These are phyloP conservation scores for Xylaria flabelliformis DNA, from an alignment of 495 filamentous ascomycete genomes.

Conservation along the genomic window DNA sequence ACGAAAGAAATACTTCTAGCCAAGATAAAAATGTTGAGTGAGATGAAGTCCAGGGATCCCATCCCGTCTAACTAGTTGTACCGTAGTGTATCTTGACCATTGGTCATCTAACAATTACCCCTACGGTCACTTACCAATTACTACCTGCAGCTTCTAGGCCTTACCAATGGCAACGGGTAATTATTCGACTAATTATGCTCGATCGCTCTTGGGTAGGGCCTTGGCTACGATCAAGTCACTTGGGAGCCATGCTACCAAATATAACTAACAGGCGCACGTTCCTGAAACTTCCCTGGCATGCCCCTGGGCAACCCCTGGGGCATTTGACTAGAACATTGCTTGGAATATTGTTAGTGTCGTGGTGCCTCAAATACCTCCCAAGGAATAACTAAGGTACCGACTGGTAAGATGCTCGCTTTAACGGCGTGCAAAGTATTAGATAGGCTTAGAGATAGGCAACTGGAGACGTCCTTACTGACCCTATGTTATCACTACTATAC, in stretches of 20 bases:
- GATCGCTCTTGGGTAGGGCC: not conserved
- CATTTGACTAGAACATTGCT: not conserved
- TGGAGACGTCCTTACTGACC: too few relatives aligned
- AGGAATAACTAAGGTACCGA: not conserved
- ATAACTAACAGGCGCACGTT: not conserved
- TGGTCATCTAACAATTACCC: too few relatives aligned
- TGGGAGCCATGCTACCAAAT: not conserved
- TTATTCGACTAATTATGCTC: not conserved
- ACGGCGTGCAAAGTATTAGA: not conserved
- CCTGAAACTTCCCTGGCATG: conserved; percentile 25
- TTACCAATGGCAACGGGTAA: not conserved
- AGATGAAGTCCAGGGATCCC: not conserved
- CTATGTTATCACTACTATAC: too few relatives aligned
- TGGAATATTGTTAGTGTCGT: not conserved
- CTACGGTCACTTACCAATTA: not conserved
- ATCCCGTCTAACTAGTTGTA: not conserved
- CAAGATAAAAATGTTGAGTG: not conserved
- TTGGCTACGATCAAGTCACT: not conserved
- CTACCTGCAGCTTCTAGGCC: not conserved
- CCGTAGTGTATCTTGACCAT: not conserved
- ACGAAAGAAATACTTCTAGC: not conserved
- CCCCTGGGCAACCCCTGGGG: not conserved
- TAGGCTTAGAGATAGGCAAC: too few relatives aligned
- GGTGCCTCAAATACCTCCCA: conserved; percentile 2
- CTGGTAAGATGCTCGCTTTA: not conserved